Evolutionary conservation across 768 basidiomycete species (phyloP).

Genomic region (Tephrocybe sp.): DNA sequence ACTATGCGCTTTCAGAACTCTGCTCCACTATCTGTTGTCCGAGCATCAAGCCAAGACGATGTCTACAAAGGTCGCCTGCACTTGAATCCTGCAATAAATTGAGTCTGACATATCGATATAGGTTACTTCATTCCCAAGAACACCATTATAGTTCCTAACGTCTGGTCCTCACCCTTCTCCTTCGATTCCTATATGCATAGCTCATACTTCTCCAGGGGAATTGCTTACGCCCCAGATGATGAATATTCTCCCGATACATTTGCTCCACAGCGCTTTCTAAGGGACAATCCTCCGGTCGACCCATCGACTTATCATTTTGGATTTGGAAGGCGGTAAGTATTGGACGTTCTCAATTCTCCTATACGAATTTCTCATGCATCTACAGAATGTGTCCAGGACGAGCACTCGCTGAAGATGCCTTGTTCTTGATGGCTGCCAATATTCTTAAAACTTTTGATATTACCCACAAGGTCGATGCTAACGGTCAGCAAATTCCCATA

Average conservation of each 20-base stretch:
- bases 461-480: background rate
- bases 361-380: background rate
- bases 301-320: background rate
- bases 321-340: background rate
- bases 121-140: background rate
- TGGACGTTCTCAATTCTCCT: background rate
- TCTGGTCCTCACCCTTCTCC: background rate
- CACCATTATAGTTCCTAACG: background rate
- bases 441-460: background rate
- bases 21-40: background rate
- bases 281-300: background rate
- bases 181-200: background rate
- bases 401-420: background rate
- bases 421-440: background rate
- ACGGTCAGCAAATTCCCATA: background rate
- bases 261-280: background rate
- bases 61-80: background rate
- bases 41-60: background rate
- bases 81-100: background rate
- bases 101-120: background rate
- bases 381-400: background rate
- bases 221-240: background rate
- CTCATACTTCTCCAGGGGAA: background rate
- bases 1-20: background rate
- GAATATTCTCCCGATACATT: background rate